Conservation (phyloP, 768 basidiomycete species). For the Rhodotorula babjevae region DNA sequence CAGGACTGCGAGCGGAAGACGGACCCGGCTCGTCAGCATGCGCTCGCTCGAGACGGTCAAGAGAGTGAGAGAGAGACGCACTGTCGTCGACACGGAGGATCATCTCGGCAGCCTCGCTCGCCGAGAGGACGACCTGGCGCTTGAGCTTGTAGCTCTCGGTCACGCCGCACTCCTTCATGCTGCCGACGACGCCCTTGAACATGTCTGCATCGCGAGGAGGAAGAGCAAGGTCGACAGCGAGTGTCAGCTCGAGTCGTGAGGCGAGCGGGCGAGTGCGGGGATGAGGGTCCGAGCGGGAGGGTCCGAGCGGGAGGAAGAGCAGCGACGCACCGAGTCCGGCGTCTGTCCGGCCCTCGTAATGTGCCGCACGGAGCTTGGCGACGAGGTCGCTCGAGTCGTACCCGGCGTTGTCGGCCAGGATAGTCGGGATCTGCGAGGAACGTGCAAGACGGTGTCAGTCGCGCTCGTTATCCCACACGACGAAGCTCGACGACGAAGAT, state of each 20-base stretch:
- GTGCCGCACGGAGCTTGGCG: constrained; percentile 78
- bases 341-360: constrained; percentile 80
- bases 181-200: constrained; percentile 75
- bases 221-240: no score
- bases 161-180: constrained; percentile 80
- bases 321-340: constrained; percentile 72
- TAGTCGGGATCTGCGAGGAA: constrained; percentile 71
- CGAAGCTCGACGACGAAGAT: no score
- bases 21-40: background rate
- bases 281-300: background rate
- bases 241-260: background rate
- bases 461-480: no score
- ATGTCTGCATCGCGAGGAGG: constrained; percentile 64
- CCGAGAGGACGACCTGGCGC: constrained; percentile 86
- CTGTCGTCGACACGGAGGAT: constrained; percentile 87
- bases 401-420: constrained; percentile 94
- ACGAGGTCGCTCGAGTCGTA: constrained; percentile 97
- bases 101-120: constrained; percentile 97
- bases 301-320: background rate
- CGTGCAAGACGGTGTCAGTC: no score
- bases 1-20: constrained; percentile 19
- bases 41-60: background rate
- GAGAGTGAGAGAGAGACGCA: constrained; percentile 3
- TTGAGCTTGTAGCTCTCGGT: constrained; percentile 98
- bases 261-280: background rate